Base-by-base conservation (phyloP, 192 early-diverging fungal genomes). In the Coemansia sp. region DNA sequence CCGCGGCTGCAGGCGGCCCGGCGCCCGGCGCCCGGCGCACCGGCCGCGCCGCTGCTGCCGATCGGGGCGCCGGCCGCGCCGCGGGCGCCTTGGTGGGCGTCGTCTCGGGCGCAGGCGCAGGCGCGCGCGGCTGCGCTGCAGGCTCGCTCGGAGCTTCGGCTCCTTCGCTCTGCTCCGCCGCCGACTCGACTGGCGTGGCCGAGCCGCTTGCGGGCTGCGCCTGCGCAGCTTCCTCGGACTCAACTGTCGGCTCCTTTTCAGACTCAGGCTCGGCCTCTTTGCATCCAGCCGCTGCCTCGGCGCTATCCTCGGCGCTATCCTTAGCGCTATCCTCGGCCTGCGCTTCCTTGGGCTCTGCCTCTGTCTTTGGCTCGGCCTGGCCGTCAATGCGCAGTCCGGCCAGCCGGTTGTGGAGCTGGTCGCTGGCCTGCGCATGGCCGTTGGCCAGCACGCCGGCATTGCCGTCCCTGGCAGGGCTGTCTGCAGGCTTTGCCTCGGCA, bases 11-110 rank as follows among this genome's bases (percentile, higher is more conserved):
- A n/a, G 50, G 39, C 19, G 58, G 22, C n/a, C 25, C 32, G 19
- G 56, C 10, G 4, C 48, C 58, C 8, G 60, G 49, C 8, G 50
- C 15, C 36, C 36, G 56, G 41, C 55, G 60, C 28, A 48, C 67
- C 10, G 50, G 50, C n/a, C 67, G 43, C 30, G 55, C 23, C 10
- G 35, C 41, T 11, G 50, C 48, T 10, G 60, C 12, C 6, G 67
- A 50, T 35, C 27, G 36, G 40, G 50, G 49, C 25, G 25, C 35
- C 1, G 44, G 5, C 8, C 19, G 26, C 9, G 52, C 14, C 5
- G 43, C 50, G 1, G 52, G 2, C 14, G 53, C 22, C 29, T 44
- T 38, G 6, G 27, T 22, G 21, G 50, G 50, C 17, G 61, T 47
- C 20, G 29, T 21, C 14, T 51, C 27, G 17, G 49, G 17, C 30